Evolutionary conservation across 2,329 filamentous ascomycete genomes (phyloP).

Genomic region (Beauveria australis): DNA sequence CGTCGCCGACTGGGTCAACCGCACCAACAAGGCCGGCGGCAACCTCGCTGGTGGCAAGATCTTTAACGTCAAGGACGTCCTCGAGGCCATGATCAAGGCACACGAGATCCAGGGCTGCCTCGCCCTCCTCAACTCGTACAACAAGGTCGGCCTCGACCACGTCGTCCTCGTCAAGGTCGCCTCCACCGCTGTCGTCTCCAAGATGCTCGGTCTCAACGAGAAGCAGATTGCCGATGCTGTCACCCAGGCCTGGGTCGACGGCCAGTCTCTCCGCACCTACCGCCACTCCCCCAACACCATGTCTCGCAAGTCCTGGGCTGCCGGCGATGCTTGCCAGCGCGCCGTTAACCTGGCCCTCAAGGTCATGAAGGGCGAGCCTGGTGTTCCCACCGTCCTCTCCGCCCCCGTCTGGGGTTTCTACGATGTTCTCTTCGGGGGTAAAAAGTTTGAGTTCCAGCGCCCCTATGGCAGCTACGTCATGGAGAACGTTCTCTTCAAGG

Average conservation of each 20-base stretch:
- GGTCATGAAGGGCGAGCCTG: constrained; percentile 84
- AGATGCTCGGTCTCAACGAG: constrained; percentile 86
- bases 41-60: constrained; percentile 84
- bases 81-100: constrained; percentile 98
- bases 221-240: constrained; percentile 91
- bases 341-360: constrained; percentile 87
- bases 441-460: constrained; percentile 93
- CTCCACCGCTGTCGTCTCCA: constrained; percentile 85
- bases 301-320: constrained; percentile 98
- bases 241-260: constrained; percentile 95
- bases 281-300: constrained; percentile 98
- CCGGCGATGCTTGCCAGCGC: constrained; percentile 93
- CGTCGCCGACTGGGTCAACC: constrained; percentile 94
- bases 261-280: constrained; percentile 93
- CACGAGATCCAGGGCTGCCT: constrained; percentile 98
- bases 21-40: constrained; percentile 67
- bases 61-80: constrained; percentile 80
- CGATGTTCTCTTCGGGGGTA: constrained; percentile 93
- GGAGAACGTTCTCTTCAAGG: constrained; percentile 99
- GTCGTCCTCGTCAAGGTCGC: constrained; percentile 98
- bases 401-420: constrained; percentile 97
- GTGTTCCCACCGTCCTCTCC: constrained; percentile 85
- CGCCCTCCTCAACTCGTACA: constrained; percentile 95
- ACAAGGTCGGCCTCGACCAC: constrained; percentile 97
- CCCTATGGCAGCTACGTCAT: constrained; percentile 98